phyloP scores from a whole-genome alignment of 164 flowering plant genomes.

The Vitis rotundifolia region DNA sequence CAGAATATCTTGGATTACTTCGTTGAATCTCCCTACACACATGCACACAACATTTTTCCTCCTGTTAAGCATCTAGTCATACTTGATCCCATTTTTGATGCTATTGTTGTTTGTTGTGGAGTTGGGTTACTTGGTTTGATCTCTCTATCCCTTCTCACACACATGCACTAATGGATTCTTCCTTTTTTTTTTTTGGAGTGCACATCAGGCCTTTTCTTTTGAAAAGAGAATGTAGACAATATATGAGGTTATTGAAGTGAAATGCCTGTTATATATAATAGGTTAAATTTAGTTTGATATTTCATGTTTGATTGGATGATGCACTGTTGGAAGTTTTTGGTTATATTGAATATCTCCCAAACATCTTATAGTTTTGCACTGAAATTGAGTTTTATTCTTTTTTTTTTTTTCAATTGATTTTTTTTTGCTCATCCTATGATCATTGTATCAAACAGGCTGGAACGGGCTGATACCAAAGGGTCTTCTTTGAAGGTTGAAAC shows the following conservation, averaged over 20 bases:
- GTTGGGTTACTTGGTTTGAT: too few species aligned
- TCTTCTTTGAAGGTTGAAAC: slow-evolving; percentile 37
- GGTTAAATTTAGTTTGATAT: background rate
- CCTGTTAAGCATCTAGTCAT: too few species aligned
- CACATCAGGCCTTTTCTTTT: too few species aligned
- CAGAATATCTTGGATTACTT: too few species aligned
- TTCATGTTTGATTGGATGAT: background rate
- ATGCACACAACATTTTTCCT: too few species aligned
- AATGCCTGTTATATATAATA: background rate
- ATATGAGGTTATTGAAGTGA: background rate
- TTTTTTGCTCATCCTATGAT: slow-evolving; percentile 1
- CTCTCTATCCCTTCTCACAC: too few species aligned
- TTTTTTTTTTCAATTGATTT: background rate
- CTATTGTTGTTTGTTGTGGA: too few species aligned
- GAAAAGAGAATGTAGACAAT: background rate
- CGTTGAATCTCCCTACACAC: too few species aligned
- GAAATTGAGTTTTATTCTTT: background rate
- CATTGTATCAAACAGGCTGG: slow-evolving; percentile 35
- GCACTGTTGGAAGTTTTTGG: background rate
- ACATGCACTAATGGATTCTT: too few species aligned
- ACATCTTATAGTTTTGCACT: background rate
- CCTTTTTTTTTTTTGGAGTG: too few species aligned
- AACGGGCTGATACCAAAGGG: slow-evolving; percentile 6
- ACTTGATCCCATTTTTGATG: too few species aligned
- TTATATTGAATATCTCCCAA: background rate